These are phyloP conservation scores for Sporothrix globosa DNA, from an alignment of 2,329 filamentous ascomycete genomes.

Conservation along the genomic window DNA sequence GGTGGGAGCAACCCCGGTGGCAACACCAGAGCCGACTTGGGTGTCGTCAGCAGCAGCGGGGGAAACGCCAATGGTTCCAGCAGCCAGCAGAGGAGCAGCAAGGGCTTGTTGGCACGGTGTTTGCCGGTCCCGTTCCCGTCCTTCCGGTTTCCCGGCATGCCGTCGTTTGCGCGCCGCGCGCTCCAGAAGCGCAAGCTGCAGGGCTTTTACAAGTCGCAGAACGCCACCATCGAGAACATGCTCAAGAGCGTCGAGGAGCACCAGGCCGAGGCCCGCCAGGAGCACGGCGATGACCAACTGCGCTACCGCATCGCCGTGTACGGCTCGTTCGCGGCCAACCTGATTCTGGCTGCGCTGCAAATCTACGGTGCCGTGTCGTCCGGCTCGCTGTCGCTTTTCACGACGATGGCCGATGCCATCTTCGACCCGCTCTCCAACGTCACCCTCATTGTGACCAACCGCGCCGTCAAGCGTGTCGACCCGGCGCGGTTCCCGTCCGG, in stretches of 20 bases:
- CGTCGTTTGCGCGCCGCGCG: conserved; percentile 43
- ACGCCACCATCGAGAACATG: conserved; percentile 89
- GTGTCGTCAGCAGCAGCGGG: neutral
- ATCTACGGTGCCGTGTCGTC: conserved; percentile 86
- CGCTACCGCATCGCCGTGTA: conserved; percentile 69
- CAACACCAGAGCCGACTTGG: neutral
- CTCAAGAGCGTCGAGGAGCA: conserved; percentile 94
- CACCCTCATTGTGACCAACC: conserved; percentile 81
- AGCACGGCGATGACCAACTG: conserved; percentile 79
- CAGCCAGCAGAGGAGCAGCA: neutral
- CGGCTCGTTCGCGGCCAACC: conserved; percentile 76
- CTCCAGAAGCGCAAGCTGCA: conserved; percentile 55
- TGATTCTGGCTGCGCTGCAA: conserved; percentile 77
- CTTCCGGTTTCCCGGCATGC: conserved; percentile 40
- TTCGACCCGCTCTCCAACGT: conserved; percentile 92
- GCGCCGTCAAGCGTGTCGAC: conserved; percentile 86
- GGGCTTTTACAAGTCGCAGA: conserved; percentile 87
- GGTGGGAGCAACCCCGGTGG: neutral
- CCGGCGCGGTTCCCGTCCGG: conserved; percentile 84
- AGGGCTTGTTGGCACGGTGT: conserved; percentile 38
- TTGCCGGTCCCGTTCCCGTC: conserved; percentile 39
- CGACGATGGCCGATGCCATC: conserved; percentile 93
- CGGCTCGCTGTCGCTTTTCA: conserved; percentile 91
- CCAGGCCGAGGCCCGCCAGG: conserved; percentile 75
- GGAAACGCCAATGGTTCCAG: no score